Conservation (phyloP, 306 rosid genomes). For the cucumber (Cucumis sativus) region DNA sequence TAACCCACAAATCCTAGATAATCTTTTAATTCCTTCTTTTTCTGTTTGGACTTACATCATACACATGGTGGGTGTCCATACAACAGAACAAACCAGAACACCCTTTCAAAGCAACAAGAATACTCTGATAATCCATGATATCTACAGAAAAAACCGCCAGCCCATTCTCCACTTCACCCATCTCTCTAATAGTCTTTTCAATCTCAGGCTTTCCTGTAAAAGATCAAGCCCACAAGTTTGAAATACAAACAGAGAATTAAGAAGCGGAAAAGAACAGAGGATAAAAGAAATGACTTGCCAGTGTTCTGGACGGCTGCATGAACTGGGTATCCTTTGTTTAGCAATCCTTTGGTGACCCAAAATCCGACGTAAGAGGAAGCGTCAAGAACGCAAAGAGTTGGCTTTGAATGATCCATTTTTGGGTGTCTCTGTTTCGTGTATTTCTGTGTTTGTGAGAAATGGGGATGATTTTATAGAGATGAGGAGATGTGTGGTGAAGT, state of each 20-base stretch:
- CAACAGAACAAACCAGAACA: conserved; percentile 34
- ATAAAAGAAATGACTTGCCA: not conserved
- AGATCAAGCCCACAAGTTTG: not conserved
- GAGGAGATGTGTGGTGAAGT: not conserved
- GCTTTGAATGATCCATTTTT: conserved; percentile 16
- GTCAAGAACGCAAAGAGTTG: conserved; percentile 29
- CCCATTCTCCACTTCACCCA: conserved; percentile 17
- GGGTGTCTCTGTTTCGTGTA: not conserved
- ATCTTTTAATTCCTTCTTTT: not conserved
- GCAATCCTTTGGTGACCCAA: conserved; percentile 29
- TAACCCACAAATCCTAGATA: not conserved
- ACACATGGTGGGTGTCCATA: conserved; percentile 25
- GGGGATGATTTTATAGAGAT: not conserved
- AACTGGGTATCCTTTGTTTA: conserved; percentile 29
- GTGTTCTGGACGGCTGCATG: conserved; percentile 28
- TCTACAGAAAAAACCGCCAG: conserved; percentile 22
- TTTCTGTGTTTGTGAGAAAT: not conserved
- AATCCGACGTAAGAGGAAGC: conserved; percentile 41
- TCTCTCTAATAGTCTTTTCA: conserved; percentile 19
- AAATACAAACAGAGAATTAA: not conserved
- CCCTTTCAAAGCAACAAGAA: conserved; percentile 24
- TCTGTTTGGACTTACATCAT: conserved; percentile 13
- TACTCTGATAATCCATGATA: conserved; percentile 30
- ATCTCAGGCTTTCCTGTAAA: conserved; percentile 28
- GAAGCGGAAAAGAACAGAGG: not conserved